These are phyloP conservation scores for Phytophthora ramorum DNA, from an alignment of 352 stramenopile species.

Conservation along the genomic window DNA sequence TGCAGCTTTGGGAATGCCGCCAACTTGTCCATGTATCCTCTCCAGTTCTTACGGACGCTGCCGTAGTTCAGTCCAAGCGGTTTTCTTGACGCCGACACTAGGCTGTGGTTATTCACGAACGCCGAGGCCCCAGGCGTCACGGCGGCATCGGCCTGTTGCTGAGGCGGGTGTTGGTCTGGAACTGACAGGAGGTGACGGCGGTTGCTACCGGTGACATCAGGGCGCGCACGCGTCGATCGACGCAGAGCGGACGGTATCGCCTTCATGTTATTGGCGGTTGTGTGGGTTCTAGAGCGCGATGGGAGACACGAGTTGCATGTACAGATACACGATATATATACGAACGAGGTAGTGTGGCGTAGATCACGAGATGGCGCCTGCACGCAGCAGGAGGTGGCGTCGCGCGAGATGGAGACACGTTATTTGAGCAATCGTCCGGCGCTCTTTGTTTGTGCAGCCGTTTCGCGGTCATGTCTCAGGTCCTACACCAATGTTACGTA, in stretches of 20 bases:
- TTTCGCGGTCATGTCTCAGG: conserved; percentile 12
- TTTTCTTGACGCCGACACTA: conserved; percentile 19
- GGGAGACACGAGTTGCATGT: conserved; percentile 11
- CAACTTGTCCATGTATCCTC: conserved; percentile 52
- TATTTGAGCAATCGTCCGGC: conserved; percentile 21
- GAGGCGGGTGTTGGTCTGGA: conserved; percentile 10
- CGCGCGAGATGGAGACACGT: background rate
- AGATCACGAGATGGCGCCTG: background rate
- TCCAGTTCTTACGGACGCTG: conserved; percentile 70
- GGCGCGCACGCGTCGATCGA: conserved; percentile 11
- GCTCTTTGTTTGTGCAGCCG: background rate
- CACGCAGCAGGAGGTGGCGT: conserved; percentile 7
- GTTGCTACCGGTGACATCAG: conserved; percentile 5
- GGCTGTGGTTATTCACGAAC: conserved; percentile 20
- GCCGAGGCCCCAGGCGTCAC: conserved; percentile 28
- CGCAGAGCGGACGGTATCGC: conserved; percentile 13
- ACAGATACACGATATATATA: conserved; percentile 5
- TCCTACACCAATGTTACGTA: conserved; percentile 6
- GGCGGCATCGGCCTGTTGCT: conserved; percentile 27
- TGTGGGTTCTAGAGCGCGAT: conserved; percentile 11
- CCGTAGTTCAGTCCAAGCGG: conserved; percentile 43
- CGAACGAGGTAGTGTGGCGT: background rate
- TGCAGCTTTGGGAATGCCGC: conserved; percentile 53
- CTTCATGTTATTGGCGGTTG: conserved; percentile 16
- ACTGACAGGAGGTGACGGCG: conserved; percentile 12